Evolutionary conservation across 1,284 basidiomycete species (phyloP).

Genomic region (Vanrija humicola): DNA sequence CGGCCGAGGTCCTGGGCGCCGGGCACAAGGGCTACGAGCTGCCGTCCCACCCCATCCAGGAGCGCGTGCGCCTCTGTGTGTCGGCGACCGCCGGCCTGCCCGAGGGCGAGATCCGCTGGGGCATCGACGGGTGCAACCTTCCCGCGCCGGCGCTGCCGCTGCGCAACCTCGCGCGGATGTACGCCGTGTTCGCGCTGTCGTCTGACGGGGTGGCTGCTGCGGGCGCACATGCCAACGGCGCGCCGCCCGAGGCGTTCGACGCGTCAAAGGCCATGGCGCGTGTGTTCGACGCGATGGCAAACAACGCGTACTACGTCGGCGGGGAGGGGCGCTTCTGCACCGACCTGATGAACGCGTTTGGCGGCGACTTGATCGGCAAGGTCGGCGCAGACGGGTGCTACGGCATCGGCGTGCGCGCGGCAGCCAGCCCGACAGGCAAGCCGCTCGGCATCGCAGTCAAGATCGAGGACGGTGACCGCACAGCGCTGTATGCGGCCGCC

Average conservation of each 20-base stretch:
- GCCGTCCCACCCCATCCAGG: neutral
- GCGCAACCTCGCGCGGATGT: constrained; percentile 1
- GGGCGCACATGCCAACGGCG: neutral
- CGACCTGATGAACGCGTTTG: neutral
- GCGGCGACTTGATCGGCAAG: neutral
- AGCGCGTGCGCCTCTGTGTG: neutral
- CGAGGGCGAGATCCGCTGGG: neutral
- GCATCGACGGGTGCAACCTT: constrained; percentile 8
- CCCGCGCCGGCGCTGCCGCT: constrained; percentile 7
- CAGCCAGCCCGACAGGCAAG: neutral
- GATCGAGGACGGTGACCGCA: constrained; percentile 5
- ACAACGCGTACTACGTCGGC: neutral
- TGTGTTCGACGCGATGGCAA: neutral
- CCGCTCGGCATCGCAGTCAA: constrained; percentile 3
- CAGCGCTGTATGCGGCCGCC: neutral
- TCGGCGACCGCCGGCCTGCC: neutral
- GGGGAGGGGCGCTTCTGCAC: constrained; percentile 2
- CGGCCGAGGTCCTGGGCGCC: neutral
- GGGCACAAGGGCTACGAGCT: neutral
- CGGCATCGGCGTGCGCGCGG: neutral
- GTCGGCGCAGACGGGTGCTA: constrained; percentile 6
- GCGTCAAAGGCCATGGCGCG: neutral
- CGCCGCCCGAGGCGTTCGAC: neutral
- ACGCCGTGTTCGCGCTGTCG: neutral
- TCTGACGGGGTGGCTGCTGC: neutral